Evolutionary conservation across 1,284 basidiomycete genomes (phyloP), one percentile per base, ranked within the genome.

Genomic region (Boletus semigastroideus): DNA sequence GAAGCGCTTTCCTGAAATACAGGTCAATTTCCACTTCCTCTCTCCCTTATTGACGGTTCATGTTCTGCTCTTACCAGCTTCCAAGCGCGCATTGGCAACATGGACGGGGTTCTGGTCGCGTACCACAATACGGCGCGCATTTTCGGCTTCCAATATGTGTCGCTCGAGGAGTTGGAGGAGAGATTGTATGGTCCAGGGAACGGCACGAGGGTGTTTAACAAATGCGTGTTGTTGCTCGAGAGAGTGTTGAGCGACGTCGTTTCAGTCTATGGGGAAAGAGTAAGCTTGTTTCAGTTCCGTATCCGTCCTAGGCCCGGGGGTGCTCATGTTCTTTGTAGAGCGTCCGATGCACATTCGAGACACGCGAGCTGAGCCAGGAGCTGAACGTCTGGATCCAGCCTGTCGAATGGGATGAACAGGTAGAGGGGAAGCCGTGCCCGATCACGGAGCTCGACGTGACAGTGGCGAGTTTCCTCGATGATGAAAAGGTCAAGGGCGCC

Each of bases 31-130:
- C 30, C 27, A 3, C 4, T 16, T 5, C 17, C 4, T 25, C 2
- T 22, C 6, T n/a, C 4, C 20, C 28, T 11, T 8, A 22, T 4
- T 14, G n/a, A 22, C 22, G 9, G 9, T 33, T 39, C 14, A 42
- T 16, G 19, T 9, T 28, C 3, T 16, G 4, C 12, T 22, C 1
- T n/a, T 1, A 33, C 17, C 48, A 92, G 90, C 60, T 92, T 98
- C 75, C 96, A 99, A 78, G 95, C 83, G 0, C 86, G 96, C 6
- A 98, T 99, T 57, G 96, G 96, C 3, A 85, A 90, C 64, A 99
- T 99, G 96, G 95, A 98, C 64, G 96, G 96, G 14, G 89, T 97
- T 25, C 85, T 99, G 61, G 84, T 98, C 28, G 92, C 94, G 10
- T 98, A 97, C 67, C 96, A 99, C 70, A 98, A 96, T 59, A 97